These are phyloP conservation scores for Corymbia citriodora DNA, from an alignment of 441 rosid species.

Conservation along the genomic window DNA sequence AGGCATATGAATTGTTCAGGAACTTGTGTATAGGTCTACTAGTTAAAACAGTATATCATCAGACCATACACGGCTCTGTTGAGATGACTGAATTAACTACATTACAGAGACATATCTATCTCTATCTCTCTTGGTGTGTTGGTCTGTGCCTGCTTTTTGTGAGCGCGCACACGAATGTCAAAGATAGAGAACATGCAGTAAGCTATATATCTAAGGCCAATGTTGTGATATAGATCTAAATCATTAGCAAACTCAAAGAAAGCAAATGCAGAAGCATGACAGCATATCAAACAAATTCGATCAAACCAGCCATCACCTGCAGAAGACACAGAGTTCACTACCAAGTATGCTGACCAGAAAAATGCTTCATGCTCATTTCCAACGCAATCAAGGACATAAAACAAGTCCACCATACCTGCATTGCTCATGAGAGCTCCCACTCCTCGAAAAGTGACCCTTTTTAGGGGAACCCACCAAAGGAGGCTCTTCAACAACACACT, in stretches of 20 bases:
- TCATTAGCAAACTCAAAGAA: neutral
- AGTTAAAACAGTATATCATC: neutral
- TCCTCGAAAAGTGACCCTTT: constrained; percentile 47
- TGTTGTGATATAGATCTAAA: neutral
- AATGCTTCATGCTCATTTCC: neutral
- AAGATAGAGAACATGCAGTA: neutral
- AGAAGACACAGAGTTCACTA: neutral
- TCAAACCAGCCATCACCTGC: neutral
- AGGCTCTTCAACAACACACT: constrained; percentile 17
- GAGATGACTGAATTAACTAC: neutral
- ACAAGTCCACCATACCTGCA: constrained; percentile 42
- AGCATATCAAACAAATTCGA: neutral
- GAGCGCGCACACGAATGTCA: neutral
- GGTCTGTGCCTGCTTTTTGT: neutral
- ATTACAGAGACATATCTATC: neutral
- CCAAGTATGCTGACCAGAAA: neutral
- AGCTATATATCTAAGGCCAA: neutral
- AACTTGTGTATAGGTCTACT: neutral
- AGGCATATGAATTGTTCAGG: neutral
- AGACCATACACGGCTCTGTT: neutral
- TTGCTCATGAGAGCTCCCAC: constrained; percentile 55
- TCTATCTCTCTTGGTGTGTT: neutral
- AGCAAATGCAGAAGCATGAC: neutral
- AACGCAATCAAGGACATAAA: neutral
- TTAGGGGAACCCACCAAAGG: constrained; percentile 21